Evolutionary conservation across 441 rosid genomes (phyloP), one percentile per base, ranked within the genome.

Genomic region (Aquilaria agallochum): DNA sequence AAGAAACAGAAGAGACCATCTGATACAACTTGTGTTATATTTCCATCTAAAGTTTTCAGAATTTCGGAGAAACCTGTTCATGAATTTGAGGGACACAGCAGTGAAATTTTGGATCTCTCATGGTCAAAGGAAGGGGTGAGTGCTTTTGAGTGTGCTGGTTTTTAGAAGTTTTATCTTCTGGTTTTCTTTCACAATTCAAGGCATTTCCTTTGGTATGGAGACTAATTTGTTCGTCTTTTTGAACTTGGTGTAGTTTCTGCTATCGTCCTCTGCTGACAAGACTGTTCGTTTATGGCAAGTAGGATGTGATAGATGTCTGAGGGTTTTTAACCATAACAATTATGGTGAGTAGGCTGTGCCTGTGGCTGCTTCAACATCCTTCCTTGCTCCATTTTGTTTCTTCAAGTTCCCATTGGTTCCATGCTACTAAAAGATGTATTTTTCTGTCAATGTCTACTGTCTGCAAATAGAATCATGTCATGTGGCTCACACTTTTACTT

Each of bases 61-160:
- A 69, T 94, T 36, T 62, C 72, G 72, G 99, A 91, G 86, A 84
- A 75, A 66, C 96, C 97, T 46, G 71, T 84, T 74, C 88, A 90
- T 57, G 92, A 86, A 76, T 89, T 91, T 64, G 77, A 55, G 36
- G 99, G 97, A 57, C 99, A 94, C 70, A 62, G 11, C 1, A 80
- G 78, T 32, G 90, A 91, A 71, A 72, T 94, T 60, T 78, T 94
- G 82, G 92, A 88, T 79, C 89, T 94, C 64, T 83, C 97, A 0
- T 94, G 99, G 99, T 94, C 99, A 9, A 79, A 75, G 67, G 76
- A 80, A 68, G 82, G 85, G 82, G 98, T 93, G 57, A 79, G 86
- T 15, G 14, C n/a, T 55, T 59, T 58, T 40, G 3, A 27, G 53
- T 20, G 20, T 31, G 31, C 5, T 45, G 46, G 36, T 46, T 8